Evolutionary conservation across 148 eudicot species (phyloP).

Genomic region (Agrostemma githago): DNA sequence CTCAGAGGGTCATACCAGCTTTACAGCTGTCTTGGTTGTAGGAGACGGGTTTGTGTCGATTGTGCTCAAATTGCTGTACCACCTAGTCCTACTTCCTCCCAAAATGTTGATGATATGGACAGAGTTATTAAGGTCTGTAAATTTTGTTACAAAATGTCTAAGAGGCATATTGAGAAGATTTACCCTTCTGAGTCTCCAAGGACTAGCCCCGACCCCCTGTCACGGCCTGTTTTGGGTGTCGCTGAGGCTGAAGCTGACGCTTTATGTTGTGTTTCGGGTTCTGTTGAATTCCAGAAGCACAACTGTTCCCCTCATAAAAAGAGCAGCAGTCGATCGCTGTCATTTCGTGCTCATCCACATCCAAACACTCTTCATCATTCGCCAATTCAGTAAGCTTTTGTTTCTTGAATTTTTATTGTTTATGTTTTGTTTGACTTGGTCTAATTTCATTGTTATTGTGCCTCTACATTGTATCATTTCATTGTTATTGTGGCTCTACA

Average conservation of each 20-base stretch:
- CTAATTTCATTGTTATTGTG: not conserved
- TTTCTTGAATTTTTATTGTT: not conserved
- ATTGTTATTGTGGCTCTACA: not conserved
- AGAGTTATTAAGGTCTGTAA: conserved; percentile 52
- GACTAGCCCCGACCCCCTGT: conserved; percentile 60
- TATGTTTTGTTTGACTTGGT: not conserved
- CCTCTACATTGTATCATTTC: not conserved
- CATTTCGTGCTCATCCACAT: conserved; percentile 33
- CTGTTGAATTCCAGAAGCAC: conserved; percentile 21
- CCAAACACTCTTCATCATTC: conserved; percentile 44
- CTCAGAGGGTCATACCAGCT: conserved; percentile 31
- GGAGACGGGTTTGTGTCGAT: conserved; percentile 48
- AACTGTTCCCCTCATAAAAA: conserved; percentile 19
- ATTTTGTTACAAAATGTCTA: conserved; percentile 45
- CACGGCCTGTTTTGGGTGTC: conserved; percentile 41
- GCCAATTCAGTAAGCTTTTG: conserved; percentile 50
- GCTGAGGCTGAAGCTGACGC: conserved; percentile 27
- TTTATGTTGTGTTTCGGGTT: conserved; percentile 24
- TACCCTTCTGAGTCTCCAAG: conserved; percentile 78
- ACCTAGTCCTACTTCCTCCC: conserved; percentile 30
- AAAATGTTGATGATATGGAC: conserved; percentile 25
- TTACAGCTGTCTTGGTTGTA: conserved; percentile 56
- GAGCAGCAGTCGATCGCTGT: conserved; percentile 28
- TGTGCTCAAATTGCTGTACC: conserved; percentile 45
- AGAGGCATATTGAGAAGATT: conserved; percentile 55